Base-by-base conservation (phyloP, 495 filamentous ascomycete genomes). In the Lophiotrema nucula region DNA sequence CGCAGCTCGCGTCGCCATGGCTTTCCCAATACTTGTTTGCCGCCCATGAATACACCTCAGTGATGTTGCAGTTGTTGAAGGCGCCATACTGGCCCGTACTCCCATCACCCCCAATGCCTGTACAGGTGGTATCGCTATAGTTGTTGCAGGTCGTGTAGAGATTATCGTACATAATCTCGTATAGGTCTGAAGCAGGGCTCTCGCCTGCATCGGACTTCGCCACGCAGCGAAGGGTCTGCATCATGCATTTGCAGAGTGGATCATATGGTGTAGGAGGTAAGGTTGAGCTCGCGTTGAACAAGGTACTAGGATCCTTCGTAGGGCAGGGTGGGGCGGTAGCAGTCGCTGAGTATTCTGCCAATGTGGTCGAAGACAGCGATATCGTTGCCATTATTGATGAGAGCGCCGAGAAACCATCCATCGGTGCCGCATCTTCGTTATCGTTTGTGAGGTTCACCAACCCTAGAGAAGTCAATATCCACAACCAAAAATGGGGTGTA, bases 1-100 rank as follows among this genome's bases (percentile, higher is more conserved):
- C 19, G 25, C 49, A 53, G 4, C 6, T 16, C 13, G 12, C 25
- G 23, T 38, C 31, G 16, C 27, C 48, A n/a, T 44, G 18, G 2
- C 3, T 37, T 25, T 42, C 2, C 38, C 35, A 53, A 13, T 43
- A 26, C 15, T 53, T 21, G 19, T 43, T 43, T 19, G 25, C 21
- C 6, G 35, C 21, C 35, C 50, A 43, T 3, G 35, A 43, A 12
- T 19, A 53, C 10, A 10, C 23, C 21, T 6, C 38, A 5, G 50
- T 23, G 3, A 2, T 12, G 25, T 53, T 53, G 23, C 50, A 53
- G 11, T 43, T 27, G 35, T 12, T 43, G 38, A 53, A 43, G 16
- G 50, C 50, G 42, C 50, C 50, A 44, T 43, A 53, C 10, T 4
- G 16, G 5, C 50, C 50, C 11, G 13, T 52, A 1, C 8, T 35